Conservation (phyloP, 805 yeast species). For the Debaryomyces prosopidis region DNA sequence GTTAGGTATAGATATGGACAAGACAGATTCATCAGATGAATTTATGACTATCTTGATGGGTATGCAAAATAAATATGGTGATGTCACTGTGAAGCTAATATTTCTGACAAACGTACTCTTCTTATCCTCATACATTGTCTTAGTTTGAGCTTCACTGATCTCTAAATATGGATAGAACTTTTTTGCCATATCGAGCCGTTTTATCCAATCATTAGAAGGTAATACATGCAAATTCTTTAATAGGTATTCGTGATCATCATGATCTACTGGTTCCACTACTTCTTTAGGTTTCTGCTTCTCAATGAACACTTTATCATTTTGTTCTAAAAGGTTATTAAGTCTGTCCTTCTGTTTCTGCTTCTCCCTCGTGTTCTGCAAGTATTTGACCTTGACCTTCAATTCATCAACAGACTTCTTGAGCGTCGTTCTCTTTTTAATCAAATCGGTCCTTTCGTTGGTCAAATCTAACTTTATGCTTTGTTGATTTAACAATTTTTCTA, state of each 20-base stretch:
- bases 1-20: conserved; percentile 3
- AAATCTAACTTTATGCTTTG: conserved; percentile 17
- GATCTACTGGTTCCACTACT: background rate
- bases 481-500: conserved; percentile 11
- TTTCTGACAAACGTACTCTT: conserved; percentile 10
- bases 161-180: conserved; percentile 27
- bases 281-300: conserved; percentile 1
- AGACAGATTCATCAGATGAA: conserved; percentile 12
- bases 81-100: conserved; percentile 14
- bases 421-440: conserved; percentile 17
- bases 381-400: conserved; percentile 11
- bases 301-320: conserved; percentile 15
- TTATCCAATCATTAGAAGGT: conserved; percentile 35
- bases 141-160: conserved; percentile 13
- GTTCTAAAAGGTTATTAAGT: conserved; percentile 19
- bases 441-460: conserved; percentile 13
- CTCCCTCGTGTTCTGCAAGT: conserved; percentile 12
- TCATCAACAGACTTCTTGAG: conserved; percentile 17
- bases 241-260: conserved; percentile 18
- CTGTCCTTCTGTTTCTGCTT: conserved; percentile 12
- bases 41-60: conserved; percentile 15
- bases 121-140: conserved; percentile 10
- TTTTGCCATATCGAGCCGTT: conserved; percentile 23
- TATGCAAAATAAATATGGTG: conserved; percentile 23
- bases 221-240: conserved; percentile 29